phyloP scores from a whole-genome alignment of 2,329 filamentous ascomycete genomes.

The Fusarium circinatum region DNA sequence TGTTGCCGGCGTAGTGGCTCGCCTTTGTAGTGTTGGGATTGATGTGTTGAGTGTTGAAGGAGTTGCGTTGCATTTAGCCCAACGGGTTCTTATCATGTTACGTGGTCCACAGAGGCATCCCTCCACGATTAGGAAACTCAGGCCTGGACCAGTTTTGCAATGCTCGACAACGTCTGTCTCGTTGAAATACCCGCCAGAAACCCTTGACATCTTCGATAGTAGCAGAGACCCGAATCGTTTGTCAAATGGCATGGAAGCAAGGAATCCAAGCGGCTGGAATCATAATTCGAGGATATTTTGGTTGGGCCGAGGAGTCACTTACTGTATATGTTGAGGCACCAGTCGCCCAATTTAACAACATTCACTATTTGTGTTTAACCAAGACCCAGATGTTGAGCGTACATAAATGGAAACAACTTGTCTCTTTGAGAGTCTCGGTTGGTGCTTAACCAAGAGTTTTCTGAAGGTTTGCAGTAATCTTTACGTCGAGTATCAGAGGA shows the following conservation, averaged over 20 bases:
- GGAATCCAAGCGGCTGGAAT: not conserved
- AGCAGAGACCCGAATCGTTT: not conserved
- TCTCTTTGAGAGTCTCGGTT: not conserved
- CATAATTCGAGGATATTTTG: fast-evolving
- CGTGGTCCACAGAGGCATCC: not conserved
- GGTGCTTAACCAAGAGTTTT: not conserved
- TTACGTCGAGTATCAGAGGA: too few relatives aligned
- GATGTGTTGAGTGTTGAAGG: not conserved
- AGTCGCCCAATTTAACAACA: not conserved
- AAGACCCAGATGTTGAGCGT: not conserved
- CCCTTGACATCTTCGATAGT: not conserved
- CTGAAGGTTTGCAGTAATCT: fast-evolving
- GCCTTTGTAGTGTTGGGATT: not conserved
- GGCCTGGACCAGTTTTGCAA: fast-evolving
- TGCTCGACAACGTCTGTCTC: not conserved
- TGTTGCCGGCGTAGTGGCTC: not conserved
- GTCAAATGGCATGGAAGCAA: not conserved
- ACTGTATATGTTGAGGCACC: too few relatives aligned
- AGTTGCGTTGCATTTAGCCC: not conserved
- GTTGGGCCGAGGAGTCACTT: too few relatives aligned
- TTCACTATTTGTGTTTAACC: not conserved
- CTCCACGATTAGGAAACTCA: not conserved
- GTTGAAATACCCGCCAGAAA: not conserved
- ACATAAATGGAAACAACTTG: not conserved
- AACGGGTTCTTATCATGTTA: not conserved